Percentiles rank a stretch among this genome's conserved stretches.
phyloP scores from a whole-genome alignment of 2,329 filamentous ascomycete genomes.

The Dactylellina cionopaga region DNA sequence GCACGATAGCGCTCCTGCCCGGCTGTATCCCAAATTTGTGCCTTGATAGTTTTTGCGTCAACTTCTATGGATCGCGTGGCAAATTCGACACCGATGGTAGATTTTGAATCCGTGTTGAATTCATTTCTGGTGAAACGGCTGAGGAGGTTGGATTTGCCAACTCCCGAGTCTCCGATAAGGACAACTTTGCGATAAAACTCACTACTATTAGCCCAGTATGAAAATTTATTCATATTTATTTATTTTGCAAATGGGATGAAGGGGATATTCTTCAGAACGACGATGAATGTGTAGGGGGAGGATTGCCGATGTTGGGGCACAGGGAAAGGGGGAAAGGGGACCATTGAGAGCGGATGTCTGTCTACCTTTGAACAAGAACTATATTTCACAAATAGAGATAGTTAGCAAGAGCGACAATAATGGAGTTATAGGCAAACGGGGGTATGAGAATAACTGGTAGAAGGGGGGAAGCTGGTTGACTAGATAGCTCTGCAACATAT shows the following conservation, averaged over 20 bases:
- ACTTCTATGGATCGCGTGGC: conserved; percentile 98
- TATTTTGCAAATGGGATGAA: conserved; percentile 25
- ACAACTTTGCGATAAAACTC: conserved; percentile 65
- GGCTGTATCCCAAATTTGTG: conserved; percentile 99
- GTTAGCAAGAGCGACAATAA: not conserved
- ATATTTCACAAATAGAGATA: conserved; percentile 52
- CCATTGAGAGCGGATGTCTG: not conserved
- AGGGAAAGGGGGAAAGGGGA: not conserved
- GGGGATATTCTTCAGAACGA: too few relatives aligned
- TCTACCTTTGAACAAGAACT: conserved; percentile 99
- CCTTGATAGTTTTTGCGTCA: conserved; percentile 99
- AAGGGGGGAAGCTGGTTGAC: conserved; percentile 52
- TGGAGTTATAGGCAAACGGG: not conserved
- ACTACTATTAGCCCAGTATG: conserved; percentile 16
- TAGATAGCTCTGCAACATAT: not conserved
- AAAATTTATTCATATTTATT: too few relatives aligned
- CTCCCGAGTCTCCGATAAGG: conserved; percentile 97
- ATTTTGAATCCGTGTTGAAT: conserved; percentile 99
- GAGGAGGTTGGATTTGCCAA: conserved; percentile 99
- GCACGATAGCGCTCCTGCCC: conserved; percentile 98
- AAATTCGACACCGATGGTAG: conserved; percentile 99
- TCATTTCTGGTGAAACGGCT: conserved; percentile 99
- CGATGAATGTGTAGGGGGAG: too few relatives aligned
- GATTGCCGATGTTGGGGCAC: too few relatives aligned
- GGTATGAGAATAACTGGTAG: too few relatives aligned